Evolutionary conservation across 768 basidiomycete genomes (phyloP), one percentile per base, ranked within the genome.

Genomic region (Leccinellum albellum): DNA sequence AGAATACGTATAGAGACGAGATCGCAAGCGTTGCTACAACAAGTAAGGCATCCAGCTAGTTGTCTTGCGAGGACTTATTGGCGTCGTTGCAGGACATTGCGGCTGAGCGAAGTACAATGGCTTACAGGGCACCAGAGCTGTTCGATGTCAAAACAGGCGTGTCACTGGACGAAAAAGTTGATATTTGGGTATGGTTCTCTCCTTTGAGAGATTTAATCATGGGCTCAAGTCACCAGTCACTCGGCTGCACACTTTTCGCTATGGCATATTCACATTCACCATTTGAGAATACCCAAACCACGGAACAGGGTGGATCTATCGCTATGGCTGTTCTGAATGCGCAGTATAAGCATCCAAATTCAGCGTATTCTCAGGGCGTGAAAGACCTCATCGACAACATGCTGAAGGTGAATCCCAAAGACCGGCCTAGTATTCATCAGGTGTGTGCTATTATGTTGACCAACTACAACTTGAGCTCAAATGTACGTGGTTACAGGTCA

Each of bases 61-160:
- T 63, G 3, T 55, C 23, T 21, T 33, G 13, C 24, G 12, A 29
- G 23, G 53, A 51, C 58, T 52, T 48, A 53, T 54, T 28, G 12
- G n/a, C 24, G 10, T n/a, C 46, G 29, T 26, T 57, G 20, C 57
- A 91, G 83, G 97, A 99, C 70, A 85, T 96, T 61, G 97, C 97
- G 3, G 94, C 93, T 17, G 97, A 99, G 72, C 95, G 96, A 72
- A 96, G 94, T 62, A 94, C 94, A 13, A 98, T 99, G 97, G 91
- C 97, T 0, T 99, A 96, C 66, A 87, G 97, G 20, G 95, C 97
- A 2, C 97, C 97, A 0, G 97, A 99, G 68, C 78, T 99, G 21
- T 99, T 98, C 69, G 97, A 99, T 64, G 95, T 97, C 55, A 96
- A 96, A 70, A 98, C 94, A 5, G 92, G 91, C 23, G 76, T 82